Base-by-base conservation (phyloP, 2,329 filamentous ascomycete genomes). In the Claviceps spartinae region DNA sequence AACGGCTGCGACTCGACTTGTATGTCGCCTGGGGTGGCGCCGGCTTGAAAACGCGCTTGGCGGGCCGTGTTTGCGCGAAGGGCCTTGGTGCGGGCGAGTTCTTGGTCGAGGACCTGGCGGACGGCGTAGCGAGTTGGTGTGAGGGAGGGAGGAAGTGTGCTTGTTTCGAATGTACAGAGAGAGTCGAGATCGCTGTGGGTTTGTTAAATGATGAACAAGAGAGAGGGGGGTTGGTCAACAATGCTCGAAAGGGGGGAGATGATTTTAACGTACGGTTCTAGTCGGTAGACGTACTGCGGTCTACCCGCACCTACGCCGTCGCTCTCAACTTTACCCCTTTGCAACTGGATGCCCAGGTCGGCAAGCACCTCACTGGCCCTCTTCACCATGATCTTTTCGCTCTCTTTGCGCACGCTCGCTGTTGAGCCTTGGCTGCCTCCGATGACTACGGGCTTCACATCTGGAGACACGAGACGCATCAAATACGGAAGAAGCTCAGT, bases 31-130 rank as follows among this genome's bases (percentile, higher is more conserved):
- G 58, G 64, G 16, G 52, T 49, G 69, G 60, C 59, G 58, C 73
- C 79, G n/a, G 73, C 79, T 43, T 68, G 70, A 64, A 82, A 83
- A 3, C 84, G 76, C 8, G 82, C 79, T 60, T 86, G 79, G 2
- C 86, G 74, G 0, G 81, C 76, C 4, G 79, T 76, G 54, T 79
- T 79, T 48, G 86, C 83, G 14, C 84, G 82, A 37, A 81, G 72
- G 34, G 78, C 71, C 13, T 83, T 77, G 47, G 88, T 84, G 62
- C 85, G 88, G 54, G 80, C 81, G 60, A 91, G 86, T 65, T 97
- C 91, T 64, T 93, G 88, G 62, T 95, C 89, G 1, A 98, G 76
- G 8, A 96, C 90, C 65, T 96, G 91, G 22, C 93, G 83, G 5
- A 98, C 85, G 1, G 91, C 91, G 62, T 88, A 98, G n/a, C 93